Percentiles rank a stretch among this genome's conserved stretches.
Evolutionary conservation across 2,329 filamentous ascomycete species (phyloP).

Genomic region (Colletotrichum cordylinicola): DNA sequence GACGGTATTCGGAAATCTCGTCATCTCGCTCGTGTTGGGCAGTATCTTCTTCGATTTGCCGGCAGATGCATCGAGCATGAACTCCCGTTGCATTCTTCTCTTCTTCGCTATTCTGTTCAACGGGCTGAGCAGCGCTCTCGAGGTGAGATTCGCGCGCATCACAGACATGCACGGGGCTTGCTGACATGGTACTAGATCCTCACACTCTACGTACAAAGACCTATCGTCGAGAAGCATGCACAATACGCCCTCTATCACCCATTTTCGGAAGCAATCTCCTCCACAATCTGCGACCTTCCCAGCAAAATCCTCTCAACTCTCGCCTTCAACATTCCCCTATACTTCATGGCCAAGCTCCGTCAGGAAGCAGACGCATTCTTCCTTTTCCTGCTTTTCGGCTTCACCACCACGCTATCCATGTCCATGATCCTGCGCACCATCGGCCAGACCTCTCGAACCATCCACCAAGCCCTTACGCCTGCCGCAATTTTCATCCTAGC

Average conservation of each 20-base stretch:
- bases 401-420: constrained; percentile 54
- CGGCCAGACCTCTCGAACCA: constrained; percentile 52
- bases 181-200: constrained; percentile 8
- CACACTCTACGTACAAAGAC: constrained; percentile 27
- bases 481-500: constrained; percentile 57
- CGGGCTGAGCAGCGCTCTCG: constrained; percentile 28
- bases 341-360: constrained; percentile 69
- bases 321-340: constrained; percentile 65
- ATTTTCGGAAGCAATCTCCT: constrained; percentile 7
- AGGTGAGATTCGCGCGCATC: neutral
- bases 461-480: constrained; percentile 58
- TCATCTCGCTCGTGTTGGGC: constrained; percentile 60
- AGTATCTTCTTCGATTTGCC: constrained; percentile 69
- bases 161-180: fast-evolving
- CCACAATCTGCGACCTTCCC: constrained; percentile 11
- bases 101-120: constrained; percentile 39
- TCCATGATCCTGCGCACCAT: constrained; percentile 56
- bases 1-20: constrained; percentile 44
- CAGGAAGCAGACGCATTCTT: constrained; percentile 60
- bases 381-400: constrained; percentile 57
- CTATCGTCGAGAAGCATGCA: constrained; percentile 31
- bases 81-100: constrained; percentile 32
- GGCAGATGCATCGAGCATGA: constrained; percentile 60
- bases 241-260: constrained; percentile 38
- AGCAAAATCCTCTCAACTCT: constrained; percentile 52